Conservation (phyloP, 306 rosid species). For the Hippophae tibetana region DNA sequence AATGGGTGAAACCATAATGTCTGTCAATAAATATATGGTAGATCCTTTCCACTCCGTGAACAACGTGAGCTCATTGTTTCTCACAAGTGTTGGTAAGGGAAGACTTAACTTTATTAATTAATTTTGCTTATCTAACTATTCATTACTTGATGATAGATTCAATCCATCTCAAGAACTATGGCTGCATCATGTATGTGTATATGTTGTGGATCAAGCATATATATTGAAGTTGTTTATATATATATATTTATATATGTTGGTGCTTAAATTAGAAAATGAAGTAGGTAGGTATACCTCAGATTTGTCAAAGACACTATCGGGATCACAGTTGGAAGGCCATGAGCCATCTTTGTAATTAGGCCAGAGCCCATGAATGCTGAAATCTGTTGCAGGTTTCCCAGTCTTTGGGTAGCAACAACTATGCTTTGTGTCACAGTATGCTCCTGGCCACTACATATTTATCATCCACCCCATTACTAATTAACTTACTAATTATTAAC, state of each 20-base stretch:
- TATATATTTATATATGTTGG: background rate
- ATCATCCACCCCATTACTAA: too few species aligned
- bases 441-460: slow-evolving; percentile 31
- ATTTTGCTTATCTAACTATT: too few species aligned
- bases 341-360: slow-evolving; percentile 27
- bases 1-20: too few species aligned
- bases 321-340: slow-evolving; percentile 21
- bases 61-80: too few species aligned
- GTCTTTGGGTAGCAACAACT: slow-evolving; percentile 28
- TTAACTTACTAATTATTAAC: background rate
- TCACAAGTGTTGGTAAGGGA: too few species aligned
- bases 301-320: slow-evolving; percentile 9
- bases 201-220: too few species aligned
- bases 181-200: background rate
- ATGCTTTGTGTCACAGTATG: slow-evolving; percentile 20
- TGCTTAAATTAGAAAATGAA: background rate
- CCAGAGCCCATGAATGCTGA: slow-evolving; percentile 32
- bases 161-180: too few species aligned
- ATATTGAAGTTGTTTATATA: background rate
- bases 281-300: slow-evolving; percentile 12
- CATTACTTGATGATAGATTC: too few species aligned
- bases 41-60: too few species aligned
- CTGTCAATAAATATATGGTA: too few species aligned
- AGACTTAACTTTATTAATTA: too few species aligned
- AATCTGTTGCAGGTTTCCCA: slow-evolving; percentile 23